Base-by-base conservation (phyloP, 2,329 filamentous ascomycete species). In the Colletotrichum sp. region DNA sequence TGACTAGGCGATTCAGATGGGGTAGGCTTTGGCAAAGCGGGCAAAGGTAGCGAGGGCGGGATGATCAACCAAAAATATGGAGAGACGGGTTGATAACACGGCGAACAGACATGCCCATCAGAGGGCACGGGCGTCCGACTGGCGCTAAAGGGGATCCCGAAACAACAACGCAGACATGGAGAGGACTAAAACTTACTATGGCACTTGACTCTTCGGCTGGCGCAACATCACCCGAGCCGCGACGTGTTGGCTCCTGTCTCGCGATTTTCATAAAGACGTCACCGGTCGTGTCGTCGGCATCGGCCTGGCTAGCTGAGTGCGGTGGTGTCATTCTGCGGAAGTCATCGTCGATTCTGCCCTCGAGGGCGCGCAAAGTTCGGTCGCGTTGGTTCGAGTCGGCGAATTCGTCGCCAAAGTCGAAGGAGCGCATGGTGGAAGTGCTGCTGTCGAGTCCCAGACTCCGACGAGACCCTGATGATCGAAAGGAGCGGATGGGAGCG, bases 201-300 rank as follows among this genome's bases (percentile, higher is more conserved):
- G 85, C 82, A 77, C 83, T 87, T 65, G 85, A 84, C 52, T 83
- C 84, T 34, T 86, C 84, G 7, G 78, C 76, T 71, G 77, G 78
- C 30, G 81, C 79, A 57, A 82, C 83, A 8, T 84, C 83, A 59
- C 86, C 84, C 10, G 80, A 76, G 21, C 81, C 79, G 67, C 85
- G 86, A 64, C 84, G 86, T 18, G 82, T 79, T 16, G 86, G 78
- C 77, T 92, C 90, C 74, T 92, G 90, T 13, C 88, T 85, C 14
- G 91, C 90, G 75, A 92, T 92, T 70, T 86, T 89, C 75, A 92
- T 86, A 77, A 92, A 92, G 55, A 92, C 84, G 77, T 92, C 91
- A 52, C 89, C 89, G 5, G 87, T 77, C 9, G 75, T 90, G 77
- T 91, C 90, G 70, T 92, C 90, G 57, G 83, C 84, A 67, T 89